Base-by-base conservation (phyloP, 805 yeast species). In the Lipomyces anomalus region DNA sequence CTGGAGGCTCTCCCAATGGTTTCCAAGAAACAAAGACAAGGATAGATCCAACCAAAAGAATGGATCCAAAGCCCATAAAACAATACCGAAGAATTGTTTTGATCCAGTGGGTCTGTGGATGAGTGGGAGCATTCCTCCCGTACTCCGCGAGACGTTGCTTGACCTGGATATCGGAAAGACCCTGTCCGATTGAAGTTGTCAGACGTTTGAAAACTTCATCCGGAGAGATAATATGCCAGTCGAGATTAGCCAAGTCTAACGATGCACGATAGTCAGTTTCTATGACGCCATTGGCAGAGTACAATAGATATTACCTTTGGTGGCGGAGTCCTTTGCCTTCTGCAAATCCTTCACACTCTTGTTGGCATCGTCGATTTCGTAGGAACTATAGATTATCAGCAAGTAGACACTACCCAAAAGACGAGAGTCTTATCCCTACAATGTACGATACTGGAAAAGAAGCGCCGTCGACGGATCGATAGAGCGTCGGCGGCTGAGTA, bases 11-110 rank as follows among this genome's bases (percentile, higher is more conserved):
- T 9, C 76, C 75, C 38, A 73, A 60, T 3, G 77, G 76, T 47
- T 70, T 71, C 73, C 75, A 74, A 26, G 69, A 59, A 24, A 73
- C 54, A 38, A 67, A 61, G 52, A 70, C 70, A 21, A 74, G 61
- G 6, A 72, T 56, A 42, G 72, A 75, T 47, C 70, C 73, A 36
- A 61, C 55, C 42, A 71, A 56, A 30, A 73, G 60, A 37, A 73
- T 59, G 1, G 64, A 48, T 24, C 78, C 75, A 58, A 73, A 73
- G 4, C 78, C 76, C 45, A 75, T 75, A 61, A 73, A 73, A 44
- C 70, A 60, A 56, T 73, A 70, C 42, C 60, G 47, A 37, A 69
- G 61, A 2, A 68, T 44, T 55, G 64, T 69, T 48, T 56, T 63
- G 22, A 62, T 44, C 39, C 62, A 5, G 61, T 58, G 17, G 66